Percentiles rank a stretch among this genome's conserved stretches.
Conservation (phyloP, 1,139 yeast genomes). For the Taphrina flavorubra region DNA sequence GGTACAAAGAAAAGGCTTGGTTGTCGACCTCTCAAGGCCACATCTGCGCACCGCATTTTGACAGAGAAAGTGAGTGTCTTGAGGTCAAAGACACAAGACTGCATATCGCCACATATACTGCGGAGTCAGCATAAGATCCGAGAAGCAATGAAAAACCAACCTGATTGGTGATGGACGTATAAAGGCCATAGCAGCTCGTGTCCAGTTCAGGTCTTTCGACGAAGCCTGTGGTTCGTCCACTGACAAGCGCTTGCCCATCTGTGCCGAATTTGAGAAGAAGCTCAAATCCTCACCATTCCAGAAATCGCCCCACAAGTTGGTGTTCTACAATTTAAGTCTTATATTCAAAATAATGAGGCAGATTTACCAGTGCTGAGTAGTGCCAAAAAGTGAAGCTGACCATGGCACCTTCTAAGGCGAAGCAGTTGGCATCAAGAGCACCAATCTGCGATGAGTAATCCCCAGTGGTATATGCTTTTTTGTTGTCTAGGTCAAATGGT, state of each 20-base stretch:
- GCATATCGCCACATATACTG: constrained; percentile 48
- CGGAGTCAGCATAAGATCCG: not conserved
- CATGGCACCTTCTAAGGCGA: constrained; percentile 74
- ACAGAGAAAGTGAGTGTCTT: constrained; percentile 49
- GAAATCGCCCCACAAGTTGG: constrained; percentile 82
- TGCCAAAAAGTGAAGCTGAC: constrained; percentile 86
- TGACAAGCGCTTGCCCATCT: not conserved
- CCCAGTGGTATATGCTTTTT: constrained; percentile 68
- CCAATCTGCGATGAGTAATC: constrained; percentile 72
- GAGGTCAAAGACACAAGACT: constrained; percentile 49
- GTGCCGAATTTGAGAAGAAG: constrained; percentile 69
- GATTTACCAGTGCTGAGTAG: constrained; percentile 59
- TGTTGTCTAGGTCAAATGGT: constrained; percentile 92
- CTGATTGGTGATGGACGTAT: constrained; percentile 52
- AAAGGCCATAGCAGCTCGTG: constrained; percentile 53
- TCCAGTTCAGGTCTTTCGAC: constrained; percentile 45
- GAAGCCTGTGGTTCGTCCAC: not conserved
- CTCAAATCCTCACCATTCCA: constrained; percentile 96
- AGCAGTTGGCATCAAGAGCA: constrained; percentile 81
- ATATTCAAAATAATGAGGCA: not conserved
- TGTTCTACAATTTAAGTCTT: constrained; percentile 55
- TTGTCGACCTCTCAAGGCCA: not conserved
- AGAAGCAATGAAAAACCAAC: constrained; percentile 40
- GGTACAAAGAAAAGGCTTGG: constrained; percentile 14
- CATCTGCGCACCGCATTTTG: constrained; percentile 44